Base-by-base conservation (phyloP, 768 basidiomycete species). In the Boletus pseudopeckii region DNA sequence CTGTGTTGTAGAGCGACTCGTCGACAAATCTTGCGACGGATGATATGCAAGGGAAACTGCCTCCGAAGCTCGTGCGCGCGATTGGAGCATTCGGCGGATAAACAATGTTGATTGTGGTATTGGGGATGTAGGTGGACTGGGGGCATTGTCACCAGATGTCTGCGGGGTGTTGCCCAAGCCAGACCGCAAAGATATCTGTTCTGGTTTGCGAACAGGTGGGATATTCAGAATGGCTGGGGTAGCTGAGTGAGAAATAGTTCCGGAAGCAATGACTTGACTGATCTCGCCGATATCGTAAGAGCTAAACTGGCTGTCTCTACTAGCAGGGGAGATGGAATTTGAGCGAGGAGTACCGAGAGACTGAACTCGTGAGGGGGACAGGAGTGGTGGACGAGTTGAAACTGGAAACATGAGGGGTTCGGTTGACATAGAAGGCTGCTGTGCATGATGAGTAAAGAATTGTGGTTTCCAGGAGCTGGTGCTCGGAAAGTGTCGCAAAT, bases 371-470 rank as follows among this genome's bases (percentile, higher is more conserved):
- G 55, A 56, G 11, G 44, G 38, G 36, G 44, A n/a, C 9, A 52
- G 43, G 43, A 48, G 51, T 18, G 56, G 45, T 0, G 58, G 53
- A 48, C 51, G 59, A 6, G 24, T 26, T 6, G 59, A 50, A 24
- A 44, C 14, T 5, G 52, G 48, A n/a, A 54, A 34, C 4, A 66
- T 58, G 36, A 70, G 60, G 13, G 69, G 63, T 15, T 71, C 63
- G 8, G 48, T 46, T 0, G 63, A 67, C 14, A 57, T 24, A 10
- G 67, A 69, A 32, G 45, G 53, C 7, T 43, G 58, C 33, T 58
- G 53, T 0, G 52, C 45, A 33, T 57, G 67, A 44, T 18, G 44
- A 18, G 34, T 4, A 36, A 52, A 39, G 17, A 15, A 14, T 2
- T 17, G 48, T 15, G 47, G 13, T 28, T 17, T 36, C 10, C 20